Evolutionary conservation across 768 basidiomycete species (phyloP), one percentile per base, ranked within the genome.

Genomic region (Boletus edulis): DNA sequence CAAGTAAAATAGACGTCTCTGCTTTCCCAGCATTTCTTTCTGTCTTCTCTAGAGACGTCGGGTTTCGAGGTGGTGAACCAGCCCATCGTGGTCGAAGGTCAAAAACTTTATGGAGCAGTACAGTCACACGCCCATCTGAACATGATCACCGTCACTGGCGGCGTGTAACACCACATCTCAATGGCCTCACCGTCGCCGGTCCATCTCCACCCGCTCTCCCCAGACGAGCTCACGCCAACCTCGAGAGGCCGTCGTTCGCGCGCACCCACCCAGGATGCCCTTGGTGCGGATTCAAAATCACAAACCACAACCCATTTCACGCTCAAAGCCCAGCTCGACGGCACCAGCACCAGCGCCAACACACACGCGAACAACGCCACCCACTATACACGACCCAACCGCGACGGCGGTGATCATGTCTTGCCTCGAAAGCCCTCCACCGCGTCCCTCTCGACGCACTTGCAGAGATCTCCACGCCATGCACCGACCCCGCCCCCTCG

Each of bases 1-100:
- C 95, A 98, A 4, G 76, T 73, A 68, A 93, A 97, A 69, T 96
- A 97, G 3, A 76, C 75, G 69, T 98, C 94, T 51, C 94, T 76
- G 18, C 76, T 72, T 32, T 89, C 86, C 94, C 94, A 98, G 73
- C 95, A 98, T 55, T 79, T 79, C 59, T 86, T 76, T 8, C 95
- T 81, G 62, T 90, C 85, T 66, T 86, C 75, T 39, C 89, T 74
- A 4, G 80, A 81, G 2, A 74, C 71, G 4, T 81, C 76, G 20
- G 67, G 49, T 55, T 72, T 76, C 35, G 59, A 67, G 31, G 68
- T 63, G 45, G 67, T 67, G 57, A 79, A 79, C 73, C 69, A 72
- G 39, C 57, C 59, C 69, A 72, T 71, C n/a, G 39, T 39, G 37
- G 53, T 42, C 17, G 12, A 18, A 24, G 5, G 24, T n/a, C 13